Percentiles rank a stretch among this genome's conserved stretches.
Conservation (phyloP, 768 basidiomycete genomes). For the Podaxis sp. region DNA sequence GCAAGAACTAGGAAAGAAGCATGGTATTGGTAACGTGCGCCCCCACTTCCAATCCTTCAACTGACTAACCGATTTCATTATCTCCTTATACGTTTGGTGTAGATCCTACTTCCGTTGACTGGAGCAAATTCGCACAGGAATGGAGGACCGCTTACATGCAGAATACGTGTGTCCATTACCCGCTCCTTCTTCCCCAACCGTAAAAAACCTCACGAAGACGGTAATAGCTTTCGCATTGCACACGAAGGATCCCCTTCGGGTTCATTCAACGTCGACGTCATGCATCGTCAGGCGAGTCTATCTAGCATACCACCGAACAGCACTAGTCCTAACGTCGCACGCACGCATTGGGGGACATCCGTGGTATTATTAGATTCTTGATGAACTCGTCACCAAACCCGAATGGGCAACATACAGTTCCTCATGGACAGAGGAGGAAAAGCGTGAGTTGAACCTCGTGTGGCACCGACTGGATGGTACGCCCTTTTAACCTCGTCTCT, state of each 20-base stretch:
- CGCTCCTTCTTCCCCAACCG: not conserved
- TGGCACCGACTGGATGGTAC: constrained; percentile 62
- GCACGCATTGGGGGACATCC: not conserved
- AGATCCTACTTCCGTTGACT: constrained; percentile 22
- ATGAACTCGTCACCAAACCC: constrained; percentile 42
- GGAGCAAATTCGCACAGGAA: constrained; percentile 47
- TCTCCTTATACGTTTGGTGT: not conserved
- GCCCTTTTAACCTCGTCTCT: not conserved
- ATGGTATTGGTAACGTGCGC: constrained; percentile 21
- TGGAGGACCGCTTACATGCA: constrained; percentile 52
- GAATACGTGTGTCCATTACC: constrained; percentile 34
- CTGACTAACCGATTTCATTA: not conserved
- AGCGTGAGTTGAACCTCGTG: constrained; percentile 38
- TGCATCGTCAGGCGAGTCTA: constrained; percentile 47
- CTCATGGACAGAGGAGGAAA: constrained; percentile 38
- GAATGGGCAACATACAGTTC: constrained; percentile 48
- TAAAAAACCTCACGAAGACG: not conserved
- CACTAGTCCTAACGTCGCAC: not conserved
- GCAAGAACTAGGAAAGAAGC: constrained; percentile 22
- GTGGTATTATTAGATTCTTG: constrained; percentile 41
- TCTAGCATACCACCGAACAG: not conserved
- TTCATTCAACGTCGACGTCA: constrained; percentile 45
- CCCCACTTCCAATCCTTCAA: not conserved
- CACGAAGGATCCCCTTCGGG: constrained; percentile 45
- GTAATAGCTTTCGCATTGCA: constrained; percentile 36